Evolutionary conservation across 192 early-diverging fungal genomes (phyloP).

Genomic region (Coemansia reversa): DNA sequence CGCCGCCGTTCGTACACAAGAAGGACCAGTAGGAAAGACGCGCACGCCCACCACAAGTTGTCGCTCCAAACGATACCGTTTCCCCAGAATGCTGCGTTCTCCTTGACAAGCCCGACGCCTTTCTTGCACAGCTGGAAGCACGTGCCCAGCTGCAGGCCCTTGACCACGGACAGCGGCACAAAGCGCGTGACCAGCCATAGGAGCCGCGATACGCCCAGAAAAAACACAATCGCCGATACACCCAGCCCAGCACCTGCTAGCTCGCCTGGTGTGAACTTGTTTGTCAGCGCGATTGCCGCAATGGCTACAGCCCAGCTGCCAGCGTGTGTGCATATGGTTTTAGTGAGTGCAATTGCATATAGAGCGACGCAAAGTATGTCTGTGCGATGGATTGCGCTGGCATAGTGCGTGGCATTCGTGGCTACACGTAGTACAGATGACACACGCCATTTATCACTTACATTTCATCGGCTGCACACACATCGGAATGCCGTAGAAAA

Average conservation of each 20-base stretch:
- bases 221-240: conserved; percentile 63
- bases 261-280: conserved; percentile 66
- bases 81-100: conserved; percentile 55
- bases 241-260: conserved; percentile 71
- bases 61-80: conserved; percentile 66
- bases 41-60: conserved; percentile 70
- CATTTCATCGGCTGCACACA: conserved; percentile 94
- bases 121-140: conserved; percentile 69
- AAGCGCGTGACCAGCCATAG: conserved; percentile 66
- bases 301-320: conserved; percentile 55
- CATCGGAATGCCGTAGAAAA: conserved; percentile 79
- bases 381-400: no score
- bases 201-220: conserved; percentile 68
- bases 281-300: conserved; percentile 75
- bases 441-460: conserved; percentile 25
- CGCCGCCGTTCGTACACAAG: conserved; percentile 63
- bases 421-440: not conserved
- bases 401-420: not conserved
- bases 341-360: no score
- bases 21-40: conserved; percentile 69
- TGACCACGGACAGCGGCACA: conserved; percentile 72
- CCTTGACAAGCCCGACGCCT: conserved; percentile 62
- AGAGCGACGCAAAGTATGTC: no score
- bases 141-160: conserved; percentile 77
- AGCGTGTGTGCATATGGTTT: no score